phyloP scores from a whole-genome alignment of 2,329 filamentous ascomycete genomes.

The Ophiocordyceps camponoti-saundersi region DNA sequence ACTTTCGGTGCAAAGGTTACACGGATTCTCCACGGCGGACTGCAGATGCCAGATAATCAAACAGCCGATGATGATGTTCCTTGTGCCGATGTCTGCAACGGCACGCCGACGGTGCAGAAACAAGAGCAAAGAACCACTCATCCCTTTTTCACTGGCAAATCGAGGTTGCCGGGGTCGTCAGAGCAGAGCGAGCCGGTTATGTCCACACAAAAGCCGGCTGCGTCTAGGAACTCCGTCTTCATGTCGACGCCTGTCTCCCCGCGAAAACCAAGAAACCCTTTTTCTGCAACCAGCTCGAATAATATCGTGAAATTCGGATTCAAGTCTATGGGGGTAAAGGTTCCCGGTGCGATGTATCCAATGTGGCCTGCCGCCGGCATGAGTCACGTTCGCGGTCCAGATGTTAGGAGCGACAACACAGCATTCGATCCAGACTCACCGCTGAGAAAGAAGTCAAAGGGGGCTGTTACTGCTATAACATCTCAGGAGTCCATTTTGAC shows the following conservation, averaged over 20 bases:
- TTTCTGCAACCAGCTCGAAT: slow-evolving; percentile 10
- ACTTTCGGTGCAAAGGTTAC: slow-evolving; percentile 44
- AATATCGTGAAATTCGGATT: slow-evolving; percentile 23
- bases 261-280: slow-evolving; percentile 17
- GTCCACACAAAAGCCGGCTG: slow-evolving; percentile 8
- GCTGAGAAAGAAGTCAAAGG: slow-evolving; percentile 30
- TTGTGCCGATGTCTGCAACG: neutral
- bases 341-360: slow-evolving; percentile 49
- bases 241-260: slow-evolving; percentile 38
- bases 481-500: slow-evolving; percentile 25
- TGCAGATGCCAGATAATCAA: slow-evolving; percentile 9
- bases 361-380: slow-evolving; percentile 55
- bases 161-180: slow-evolving; percentile 9
- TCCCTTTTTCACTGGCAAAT: slow-evolving; percentile 23
- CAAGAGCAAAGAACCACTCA: slow-evolving; percentile 17
- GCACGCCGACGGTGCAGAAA: slow-evolving; percentile 5
- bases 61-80: slow-evolving; percentile 4
- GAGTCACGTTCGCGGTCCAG: slow-evolving; percentile 41
- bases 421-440: neutral
- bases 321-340: slow-evolving; percentile 31
- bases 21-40: slow-evolving; percentile 32
- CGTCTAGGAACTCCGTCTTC: slow-evolving; percentile 24
- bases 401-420: neutral
- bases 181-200: slow-evolving; percentile 7
- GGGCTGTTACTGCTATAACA: slow-evolving; percentile 22